These are phyloP conservation scores for Astragalus glycyphyllos DNA, from an alignment of 306 rosid genomes.

Conservation along the genomic window DNA sequence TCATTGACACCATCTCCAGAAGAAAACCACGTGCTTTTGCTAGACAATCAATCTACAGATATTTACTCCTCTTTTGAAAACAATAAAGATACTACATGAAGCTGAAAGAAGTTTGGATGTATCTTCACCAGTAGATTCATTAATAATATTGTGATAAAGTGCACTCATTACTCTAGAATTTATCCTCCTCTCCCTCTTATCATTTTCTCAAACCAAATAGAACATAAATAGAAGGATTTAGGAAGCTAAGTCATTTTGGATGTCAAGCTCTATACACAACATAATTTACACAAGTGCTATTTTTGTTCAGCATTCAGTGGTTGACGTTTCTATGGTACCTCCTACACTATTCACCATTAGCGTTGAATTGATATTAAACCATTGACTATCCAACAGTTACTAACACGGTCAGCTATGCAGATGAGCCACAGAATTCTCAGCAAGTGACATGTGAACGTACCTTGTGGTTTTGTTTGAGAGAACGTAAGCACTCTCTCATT, in stretches of 20 bases:
- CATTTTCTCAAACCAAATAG: neutral
- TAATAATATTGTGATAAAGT: neutral
- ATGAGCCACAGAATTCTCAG: conserved; percentile 4
- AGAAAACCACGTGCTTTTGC: neutral
- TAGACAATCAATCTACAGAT: neutral
- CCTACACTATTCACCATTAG: conserved; percentile 15
- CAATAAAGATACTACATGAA: conserved; percentile 8
- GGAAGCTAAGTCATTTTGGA: neutral
- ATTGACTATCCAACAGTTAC: conserved; percentile 8
- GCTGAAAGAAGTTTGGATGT: conserved; percentile 6
- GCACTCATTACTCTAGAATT: neutral
- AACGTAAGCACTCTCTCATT: conserved; percentile 93
- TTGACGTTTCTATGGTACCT: conserved; percentile 12
- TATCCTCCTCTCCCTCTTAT: neutral
- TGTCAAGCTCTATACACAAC: conserved; percentile 28
- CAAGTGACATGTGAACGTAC: conserved; percentile 50
- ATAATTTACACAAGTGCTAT: conserved; percentile 5
- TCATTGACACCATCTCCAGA: conserved; percentile 15
- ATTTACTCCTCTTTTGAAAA: conserved; percentile 13
- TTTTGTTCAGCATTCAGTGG: neutral
- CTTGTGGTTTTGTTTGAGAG: conserved; percentile 94
- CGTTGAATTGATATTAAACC: conserved; percentile 2
- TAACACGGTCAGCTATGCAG: conserved; percentile 23
- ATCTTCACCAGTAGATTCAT: neutral
- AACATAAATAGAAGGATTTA: conserved; percentile 9